A percentile compares a stretch with the other conserved stretches of the same genome.
Conservation (phyloP, 306 rosid genomes). For the Sicyos edulis region DNA sequence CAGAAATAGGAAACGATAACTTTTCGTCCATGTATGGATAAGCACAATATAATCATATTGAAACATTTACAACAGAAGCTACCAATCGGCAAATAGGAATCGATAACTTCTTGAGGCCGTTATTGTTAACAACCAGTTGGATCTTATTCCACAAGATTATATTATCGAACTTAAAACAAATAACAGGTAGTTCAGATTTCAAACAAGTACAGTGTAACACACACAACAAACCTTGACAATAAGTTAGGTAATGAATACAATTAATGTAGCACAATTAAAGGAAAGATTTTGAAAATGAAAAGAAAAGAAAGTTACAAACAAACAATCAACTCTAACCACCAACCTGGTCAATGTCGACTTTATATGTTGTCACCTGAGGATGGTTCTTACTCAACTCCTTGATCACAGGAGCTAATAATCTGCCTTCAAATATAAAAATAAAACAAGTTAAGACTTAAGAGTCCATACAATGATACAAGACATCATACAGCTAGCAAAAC, state of each 20-base stretch:
- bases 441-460: neutral
- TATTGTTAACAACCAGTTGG: neutral
- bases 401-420: slow-evolving; percentile 57
- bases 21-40: too few species aligned
- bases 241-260: neutral
- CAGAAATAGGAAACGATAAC: too few species aligned
- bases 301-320: neutral
- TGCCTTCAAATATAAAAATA: slow-evolving; percentile 42
- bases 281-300: neutral
- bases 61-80: too few species aligned
- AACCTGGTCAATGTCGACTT: slow-evolving; percentile 87
- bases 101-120: neutral
- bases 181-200: neutral
- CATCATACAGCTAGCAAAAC: neutral
- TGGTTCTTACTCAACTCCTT: slow-evolving; percentile 52
- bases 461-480: neutral
- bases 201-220: neutral
- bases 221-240: neutral
- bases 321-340: neutral
- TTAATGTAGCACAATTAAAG: neutral
- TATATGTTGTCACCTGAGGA: slow-evolving; percentile 67
- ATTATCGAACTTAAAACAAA: neutral
- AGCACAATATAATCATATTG: too few species aligned
- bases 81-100: too few species aligned
- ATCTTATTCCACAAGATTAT: neutral